phyloP scores from a whole-genome alignment of 2,329 filamentous ascomycete species.

The Cercospora janseana region DNA sequence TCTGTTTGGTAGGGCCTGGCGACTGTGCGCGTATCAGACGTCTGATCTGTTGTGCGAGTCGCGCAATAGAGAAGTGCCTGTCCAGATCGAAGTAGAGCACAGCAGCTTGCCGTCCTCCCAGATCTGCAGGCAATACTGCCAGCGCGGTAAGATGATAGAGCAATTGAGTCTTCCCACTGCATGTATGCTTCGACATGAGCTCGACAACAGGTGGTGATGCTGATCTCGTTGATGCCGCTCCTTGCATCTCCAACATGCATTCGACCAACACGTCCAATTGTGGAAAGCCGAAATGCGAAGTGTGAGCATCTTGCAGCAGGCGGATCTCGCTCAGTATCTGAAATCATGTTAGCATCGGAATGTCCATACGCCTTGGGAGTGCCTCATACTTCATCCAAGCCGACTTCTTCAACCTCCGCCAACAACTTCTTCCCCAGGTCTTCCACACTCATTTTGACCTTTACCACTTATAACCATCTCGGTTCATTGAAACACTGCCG shows the following conservation, averaged over 20 bases:
- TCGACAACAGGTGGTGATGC: conserved; percentile 49
- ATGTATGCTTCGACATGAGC: conserved; percentile 52
- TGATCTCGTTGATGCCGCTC: conserved; percentile 13
- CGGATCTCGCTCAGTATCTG: conserved; percentile 45
- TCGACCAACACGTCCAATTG: conserved; percentile 46
- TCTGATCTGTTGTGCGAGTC: conserved; percentile 45
- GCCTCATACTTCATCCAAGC: conserved; percentile 51
- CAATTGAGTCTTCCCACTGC: conserved; percentile 58
- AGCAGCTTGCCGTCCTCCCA: conserved; percentile 50
- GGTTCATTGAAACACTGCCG: conserved; percentile 7
- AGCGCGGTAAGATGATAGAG: conserved; percentile 56
- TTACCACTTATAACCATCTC: conserved; percentile 17
- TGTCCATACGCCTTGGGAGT: background rate
- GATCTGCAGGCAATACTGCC: conserved; percentile 50
- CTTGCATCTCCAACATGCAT: conserved; percentile 17
- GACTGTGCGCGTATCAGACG: conserved; percentile 4
- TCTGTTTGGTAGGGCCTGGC: conserved; percentile 3
- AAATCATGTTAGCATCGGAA: conserved; percentile 10
- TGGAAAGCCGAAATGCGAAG: conserved; percentile 44
- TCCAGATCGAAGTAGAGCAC: conserved; percentile 59
- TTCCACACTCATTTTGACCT: conserved; percentile 39
- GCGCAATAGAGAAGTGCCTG: conserved; percentile 51
- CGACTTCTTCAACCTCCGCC: conserved; percentile 50
- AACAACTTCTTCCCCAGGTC: conserved; percentile 56
- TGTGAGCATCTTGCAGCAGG: conserved; percentile 23